phyloP scores from a whole-genome alignment of 2,329 filamentous ascomycete species.

The Nakataea oryzae region DNA sequence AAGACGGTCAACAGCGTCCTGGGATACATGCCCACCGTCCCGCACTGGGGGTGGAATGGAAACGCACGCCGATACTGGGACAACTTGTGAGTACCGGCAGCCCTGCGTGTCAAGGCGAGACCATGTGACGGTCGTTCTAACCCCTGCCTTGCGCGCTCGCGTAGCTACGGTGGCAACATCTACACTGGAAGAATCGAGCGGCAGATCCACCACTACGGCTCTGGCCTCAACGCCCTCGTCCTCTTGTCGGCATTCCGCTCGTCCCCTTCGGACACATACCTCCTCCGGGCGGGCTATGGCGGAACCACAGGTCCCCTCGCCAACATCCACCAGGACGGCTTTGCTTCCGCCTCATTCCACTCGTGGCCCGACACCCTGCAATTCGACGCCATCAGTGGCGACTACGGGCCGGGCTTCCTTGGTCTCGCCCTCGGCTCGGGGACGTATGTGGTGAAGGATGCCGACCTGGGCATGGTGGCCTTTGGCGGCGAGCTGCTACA shows the following conservation, averaged over 20 bases:
- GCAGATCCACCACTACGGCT: conserved; percentile 52
- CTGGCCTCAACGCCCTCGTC: conserved; percentile 44
- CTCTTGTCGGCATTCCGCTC: conserved; percentile 39
- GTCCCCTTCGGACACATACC: conserved; percentile 33
- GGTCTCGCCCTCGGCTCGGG: conserved; percentile 38
- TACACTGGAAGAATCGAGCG: conserved; percentile 30
- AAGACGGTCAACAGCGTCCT: conserved; percentile 44
- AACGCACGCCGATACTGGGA: conserved; percentile 53
- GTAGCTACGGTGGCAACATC: conserved; percentile 30
- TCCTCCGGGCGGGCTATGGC: conserved; percentile 42
- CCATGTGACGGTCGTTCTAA: neutral
- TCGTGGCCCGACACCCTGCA: conserved; percentile 42
- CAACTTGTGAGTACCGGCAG: conserved; percentile 28
- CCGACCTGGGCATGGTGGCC: conserved; percentile 31
- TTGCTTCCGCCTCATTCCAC: conserved; percentile 44
- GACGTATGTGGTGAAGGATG: conserved; percentile 36
- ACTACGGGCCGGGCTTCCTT: conserved; percentile 45
- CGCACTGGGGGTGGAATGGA: conserved; percentile 54
- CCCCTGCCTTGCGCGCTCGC: too few species aligned
- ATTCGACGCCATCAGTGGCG: conserved; percentile 47
- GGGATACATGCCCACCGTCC: conserved; percentile 45
- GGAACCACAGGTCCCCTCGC: conserved; percentile 41
- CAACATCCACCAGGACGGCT: conserved; percentile 45
- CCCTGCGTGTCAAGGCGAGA: neutral
- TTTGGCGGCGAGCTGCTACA: conserved; percentile 34